These are phyloP conservation scores for Alternaria burnsii DNA, from an alignment of 2,329 filamentous ascomycete genomes.

Conservation along the genomic window DNA sequence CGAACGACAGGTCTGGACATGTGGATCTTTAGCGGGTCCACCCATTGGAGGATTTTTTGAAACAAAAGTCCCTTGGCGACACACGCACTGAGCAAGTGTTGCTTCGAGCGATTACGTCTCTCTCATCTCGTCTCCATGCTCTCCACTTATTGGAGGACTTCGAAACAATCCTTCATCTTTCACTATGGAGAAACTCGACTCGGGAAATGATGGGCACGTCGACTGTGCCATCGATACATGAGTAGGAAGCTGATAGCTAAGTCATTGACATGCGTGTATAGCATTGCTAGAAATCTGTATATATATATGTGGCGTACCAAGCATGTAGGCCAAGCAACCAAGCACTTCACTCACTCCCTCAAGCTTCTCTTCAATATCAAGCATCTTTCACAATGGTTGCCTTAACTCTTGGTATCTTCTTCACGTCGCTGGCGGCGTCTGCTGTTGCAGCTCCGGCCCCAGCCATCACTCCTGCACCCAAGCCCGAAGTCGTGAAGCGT, in stretches of 20 bases:
- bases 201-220: constrained; percentile 9
- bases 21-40: background rate
- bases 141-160: constrained; percentile 9
- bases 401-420: constrained; percentile 23
- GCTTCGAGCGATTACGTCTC: background rate
- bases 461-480: constrained; percentile 28
- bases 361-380: constrained; percentile 11
- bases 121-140: background rate
- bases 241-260: background rate
- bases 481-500: constrained; percentile 27
- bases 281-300: constrained; percentile 11
- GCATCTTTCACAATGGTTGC: constrained; percentile 24
- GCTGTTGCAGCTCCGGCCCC: constrained; percentile 36
- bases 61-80: background rate
- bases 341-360: constrained; percentile 13
- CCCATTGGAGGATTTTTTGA: constrained; percentile 2
- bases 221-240: background rate
- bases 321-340: constrained; percentile 24
- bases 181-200: constrained; percentile 1
- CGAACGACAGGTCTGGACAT: background rate
- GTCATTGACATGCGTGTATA: background rate
- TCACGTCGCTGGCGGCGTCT: constrained; percentile 30
- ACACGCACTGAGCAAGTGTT: constrained; percentile 2
- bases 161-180: constrained; percentile 23
- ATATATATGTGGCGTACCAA: constrained; percentile 19